Conservation (phyloP, 108 stramenopile genomes). For the Discostella pseudostelligera region DNA sequence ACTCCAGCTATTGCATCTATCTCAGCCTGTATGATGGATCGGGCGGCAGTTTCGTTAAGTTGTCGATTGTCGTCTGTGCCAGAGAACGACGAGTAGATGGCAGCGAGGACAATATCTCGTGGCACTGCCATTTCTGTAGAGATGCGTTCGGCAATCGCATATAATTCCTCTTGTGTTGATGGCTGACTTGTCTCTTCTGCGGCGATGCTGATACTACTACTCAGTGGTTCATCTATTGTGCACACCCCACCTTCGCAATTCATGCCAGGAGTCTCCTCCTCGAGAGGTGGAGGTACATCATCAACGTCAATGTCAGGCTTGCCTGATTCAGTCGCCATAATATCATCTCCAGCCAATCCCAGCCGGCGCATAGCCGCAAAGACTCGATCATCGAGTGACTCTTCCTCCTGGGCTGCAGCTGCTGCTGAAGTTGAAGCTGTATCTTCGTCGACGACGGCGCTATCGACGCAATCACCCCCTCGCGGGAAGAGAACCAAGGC, state of each 20-base stretch:
- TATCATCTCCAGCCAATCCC: constrained; percentile 44
- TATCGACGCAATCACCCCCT: neutral
- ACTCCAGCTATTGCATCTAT: constrained; percentile 62
- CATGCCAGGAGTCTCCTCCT: neutral
- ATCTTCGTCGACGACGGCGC: neutral
- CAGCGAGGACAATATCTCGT: constrained; percentile 64
- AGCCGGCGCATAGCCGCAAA: constrained; percentile 75
- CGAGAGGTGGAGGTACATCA: constrained; percentile 1
- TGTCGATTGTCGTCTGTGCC: constrained; percentile 18
- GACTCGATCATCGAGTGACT: constrained; percentile 74
- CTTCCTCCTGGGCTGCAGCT: constrained; percentile 8
- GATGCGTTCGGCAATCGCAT: constrained; percentile 49
- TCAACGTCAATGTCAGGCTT: constrained; percentile 8
- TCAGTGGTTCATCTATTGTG: constrained; percentile 30
- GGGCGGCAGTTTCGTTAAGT: constrained; percentile 62
- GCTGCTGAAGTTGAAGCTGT: neutral
- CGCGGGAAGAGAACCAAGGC: constrained; percentile 4
- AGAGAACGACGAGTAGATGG: constrained; percentile 59
- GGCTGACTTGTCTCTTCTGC: too few relatives aligned
- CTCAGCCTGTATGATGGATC: constrained; percentile 69
- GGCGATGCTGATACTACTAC: neutral
- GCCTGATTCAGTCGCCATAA: constrained; percentile 8
- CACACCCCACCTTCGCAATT: constrained; percentile 69
- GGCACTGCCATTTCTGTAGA: constrained; percentile 67
- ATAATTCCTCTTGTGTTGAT: constrained; percentile 27